Percentiles rank a stretch among this genome's conserved stretches.
Evolutionary conservation across 108 stramenopile species (phyloP).

Genomic region (Cyclotella choctawhatcheeana): DNA sequence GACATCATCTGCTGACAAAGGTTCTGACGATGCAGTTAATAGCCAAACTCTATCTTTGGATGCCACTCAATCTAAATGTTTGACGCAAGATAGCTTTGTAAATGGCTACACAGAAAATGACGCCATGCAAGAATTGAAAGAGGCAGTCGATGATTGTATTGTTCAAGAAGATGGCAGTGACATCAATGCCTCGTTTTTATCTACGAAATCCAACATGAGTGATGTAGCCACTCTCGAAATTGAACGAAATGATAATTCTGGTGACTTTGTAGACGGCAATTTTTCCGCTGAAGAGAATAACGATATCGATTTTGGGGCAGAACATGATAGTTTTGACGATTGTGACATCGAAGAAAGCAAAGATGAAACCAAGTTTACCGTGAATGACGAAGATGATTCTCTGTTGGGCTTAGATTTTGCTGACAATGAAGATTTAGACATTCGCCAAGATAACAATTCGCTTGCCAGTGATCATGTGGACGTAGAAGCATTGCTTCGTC

Average conservation of each 20-base stretch:
- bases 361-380: too few relatives aligned
- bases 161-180: not conserved
- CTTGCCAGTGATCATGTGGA: constrained; percentile 23
- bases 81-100: constrained; percentile 5
- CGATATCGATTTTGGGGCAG: not conserved
- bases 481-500: constrained; percentile 17
- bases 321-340: not conserved
- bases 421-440: not conserved
- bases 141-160: not conserved
- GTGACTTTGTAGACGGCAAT: too few relatives aligned
- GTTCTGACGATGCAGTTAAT: not conserved
- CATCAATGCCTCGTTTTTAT: not conserved
- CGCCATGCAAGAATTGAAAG: not conserved
- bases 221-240: too few relatives aligned
- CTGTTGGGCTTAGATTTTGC: not conserved
- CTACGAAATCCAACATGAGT: too few relatives aligned
- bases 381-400: not conserved
- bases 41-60: not conserved
- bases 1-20: not conserved
- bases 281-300: too few relatives aligned
- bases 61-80: not conserved
- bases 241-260: too few relatives aligned
- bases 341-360: not conserved
- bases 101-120: not conserved
- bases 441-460: constrained; percentile 5